Conservation (phyloP, 2,329 filamentous ascomycete species). For the Colletotrichum phormii region DNA sequence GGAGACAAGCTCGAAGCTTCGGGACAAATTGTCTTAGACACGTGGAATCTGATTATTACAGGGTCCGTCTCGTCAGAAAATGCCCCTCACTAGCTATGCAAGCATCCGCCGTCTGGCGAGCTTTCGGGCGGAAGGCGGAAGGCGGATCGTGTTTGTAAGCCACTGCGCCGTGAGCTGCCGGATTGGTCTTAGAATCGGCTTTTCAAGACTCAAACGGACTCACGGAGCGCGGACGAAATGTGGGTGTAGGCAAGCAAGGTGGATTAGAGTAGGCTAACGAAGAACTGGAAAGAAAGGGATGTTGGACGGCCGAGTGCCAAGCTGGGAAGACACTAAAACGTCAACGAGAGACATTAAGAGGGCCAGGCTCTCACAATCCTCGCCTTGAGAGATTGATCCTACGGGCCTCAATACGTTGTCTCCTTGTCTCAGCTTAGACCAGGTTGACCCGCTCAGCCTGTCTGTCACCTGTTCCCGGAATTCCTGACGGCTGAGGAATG, state of each 20-base stretch:
- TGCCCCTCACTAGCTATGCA: conserved; percentile 15
- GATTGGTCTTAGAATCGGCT: conserved; percentile 14
- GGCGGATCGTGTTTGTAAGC: conserved; percentile 3
- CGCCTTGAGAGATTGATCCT: background rate
- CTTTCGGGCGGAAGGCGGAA: background rate
- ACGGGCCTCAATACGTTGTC: conserved; percentile 23
- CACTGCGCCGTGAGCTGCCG: conserved; percentile 3
- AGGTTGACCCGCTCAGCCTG: background rate
- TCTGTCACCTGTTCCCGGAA: conserved; percentile 28
- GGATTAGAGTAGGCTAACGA: background rate
- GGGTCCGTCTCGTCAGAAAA: background rate
- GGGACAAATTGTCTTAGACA: conserved; percentile 23
- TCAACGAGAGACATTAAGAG: conserved; percentile 19
- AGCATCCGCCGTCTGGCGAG: conserved; percentile 16
- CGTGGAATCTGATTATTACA: background rate
- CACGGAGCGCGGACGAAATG: background rate
- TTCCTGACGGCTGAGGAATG: conserved; percentile 1
- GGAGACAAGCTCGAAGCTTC: background rate
- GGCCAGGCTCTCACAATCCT: background rate
- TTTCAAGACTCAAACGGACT: conserved; percentile 10
- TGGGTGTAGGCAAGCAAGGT: background rate
- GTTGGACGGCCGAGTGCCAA: background rate
- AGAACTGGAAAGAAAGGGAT: background rate
- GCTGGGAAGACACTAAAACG: background rate
- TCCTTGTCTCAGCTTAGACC: conserved; percentile 5